Conservation (phyloP, 257 asterid species). For the Solanum rostratum region DNA sequence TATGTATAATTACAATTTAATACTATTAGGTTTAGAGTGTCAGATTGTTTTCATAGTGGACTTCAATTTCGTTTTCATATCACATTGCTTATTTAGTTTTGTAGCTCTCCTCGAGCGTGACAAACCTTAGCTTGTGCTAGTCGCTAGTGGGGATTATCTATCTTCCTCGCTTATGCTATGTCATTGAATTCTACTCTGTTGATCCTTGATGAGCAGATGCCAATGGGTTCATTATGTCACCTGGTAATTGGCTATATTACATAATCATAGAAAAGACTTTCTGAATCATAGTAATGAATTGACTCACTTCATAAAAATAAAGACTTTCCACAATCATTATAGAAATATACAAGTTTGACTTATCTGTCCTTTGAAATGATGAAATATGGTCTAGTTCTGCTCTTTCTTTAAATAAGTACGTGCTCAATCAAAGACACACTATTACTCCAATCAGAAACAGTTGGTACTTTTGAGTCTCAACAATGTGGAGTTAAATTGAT, state of each 20-base stretch:
- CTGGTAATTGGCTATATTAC: background rate
- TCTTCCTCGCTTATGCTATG: background rate
- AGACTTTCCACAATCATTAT: background rate
- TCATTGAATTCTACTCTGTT: background rate
- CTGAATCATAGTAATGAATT: background rate
- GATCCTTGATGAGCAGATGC: background rate
- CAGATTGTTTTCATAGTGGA: background rate
- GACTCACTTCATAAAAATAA: background rate
- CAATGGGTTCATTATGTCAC: background rate
- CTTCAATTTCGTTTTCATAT: background rate
- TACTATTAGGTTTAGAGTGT: background rate
- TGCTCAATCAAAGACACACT: background rate
- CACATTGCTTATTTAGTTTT: background rate
- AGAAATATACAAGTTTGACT: background rate
- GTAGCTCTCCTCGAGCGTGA: background rate
- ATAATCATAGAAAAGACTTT: background rate
- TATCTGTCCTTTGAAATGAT: background rate
- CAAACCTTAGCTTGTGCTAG: background rate
- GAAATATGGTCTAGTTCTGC: background rate
- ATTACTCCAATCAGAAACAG: background rate
- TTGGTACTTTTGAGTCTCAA: background rate
- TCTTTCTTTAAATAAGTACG: background rate
- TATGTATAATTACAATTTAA: background rate
- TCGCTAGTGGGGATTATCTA: background rate
- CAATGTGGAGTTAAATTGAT: background rate